Base-by-base conservation (phyloP, 257 asterid species). In the Handroanthus guayacan region DNA sequence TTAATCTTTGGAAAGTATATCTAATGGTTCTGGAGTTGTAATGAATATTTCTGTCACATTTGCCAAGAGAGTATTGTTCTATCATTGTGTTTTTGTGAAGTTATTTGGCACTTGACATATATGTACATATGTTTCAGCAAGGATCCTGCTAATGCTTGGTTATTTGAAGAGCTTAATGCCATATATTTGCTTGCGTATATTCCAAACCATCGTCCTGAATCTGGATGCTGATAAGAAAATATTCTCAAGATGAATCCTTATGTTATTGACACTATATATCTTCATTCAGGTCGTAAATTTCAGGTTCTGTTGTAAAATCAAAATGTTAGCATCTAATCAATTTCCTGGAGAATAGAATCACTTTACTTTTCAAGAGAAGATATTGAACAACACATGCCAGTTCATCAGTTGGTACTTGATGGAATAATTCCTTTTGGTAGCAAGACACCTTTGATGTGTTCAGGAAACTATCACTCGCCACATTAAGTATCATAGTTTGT, bases 391-490 rank as follows among this genome's bases (percentile, higher is more conserved):
- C 72, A 54, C 54, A 73, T 61, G 67, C 36, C 16, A 61, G 36
- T 9, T 25, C 45, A 62, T 55, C 61, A 65, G 74, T 78, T 71
- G 80, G 70, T 72, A 64, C 50, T 52, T 18, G 55, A 67, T 62
- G 74, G 39, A 66, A 54, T 66, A 34, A 43, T 67, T 61, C 38
- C 51, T 61, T 72, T 61, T 14, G 61, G 38, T 67, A 54, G 65
- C 74, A 20, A 61, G 75, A 34, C 17, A 44, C 45, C 70, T 54
- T 44, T 52, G 13, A 78, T 61, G 16, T n/a, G 69, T 45, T 68
- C 64, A 66, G 50, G 37, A 64, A 44, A 51, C 61, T 25, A 39
- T 43, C 41, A 47, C 25, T 20, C 11, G 37, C 60, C 52, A 56
- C 16, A 44, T 63, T 18, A 45, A 20, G 14, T 16, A 60, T 16